phyloP scores from a whole-genome alignment of 2,329 filamentous ascomycete species.

The Ploettnerulaceae sp. region DNA sequence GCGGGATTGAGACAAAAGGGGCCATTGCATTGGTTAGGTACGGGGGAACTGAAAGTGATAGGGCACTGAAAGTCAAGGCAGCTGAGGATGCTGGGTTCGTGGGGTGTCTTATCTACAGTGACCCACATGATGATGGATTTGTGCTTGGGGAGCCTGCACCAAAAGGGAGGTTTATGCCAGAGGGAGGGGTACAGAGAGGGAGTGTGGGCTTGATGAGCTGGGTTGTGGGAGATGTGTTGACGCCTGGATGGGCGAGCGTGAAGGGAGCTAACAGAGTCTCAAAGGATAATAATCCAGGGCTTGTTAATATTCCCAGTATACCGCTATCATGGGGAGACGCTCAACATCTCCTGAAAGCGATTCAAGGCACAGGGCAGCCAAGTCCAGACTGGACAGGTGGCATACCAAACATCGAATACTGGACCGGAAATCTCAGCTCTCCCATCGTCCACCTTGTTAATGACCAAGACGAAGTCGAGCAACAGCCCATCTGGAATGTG shows the following conservation, averaged over 20 bases:
- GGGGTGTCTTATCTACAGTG: slow-evolving; percentile 89
- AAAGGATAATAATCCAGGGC: slow-evolving; percentile 63
- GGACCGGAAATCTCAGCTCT: slow-evolving; percentile 71
- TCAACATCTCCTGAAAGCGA: slow-evolving; percentile 66
- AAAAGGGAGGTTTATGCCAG: slow-evolving; percentile 72
- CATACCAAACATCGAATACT: slow-evolving; percentile 77
- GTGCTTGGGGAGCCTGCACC: slow-evolving; percentile 67
- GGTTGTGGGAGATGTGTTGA: slow-evolving; percentile 87
- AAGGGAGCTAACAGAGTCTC: slow-evolving; percentile 60
- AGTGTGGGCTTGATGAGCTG: slow-evolving; percentile 75
- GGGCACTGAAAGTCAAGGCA: slow-evolving; percentile 79
- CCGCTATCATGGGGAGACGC: slow-evolving; percentile 89
- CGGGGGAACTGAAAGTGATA: slow-evolving; percentile 67
- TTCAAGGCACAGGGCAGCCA: slow-evolving; percentile 69
- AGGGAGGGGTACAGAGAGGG: slow-evolving; percentile 77
- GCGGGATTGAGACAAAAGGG: slow-evolving; percentile 68
- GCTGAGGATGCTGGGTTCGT: slow-evolving; percentile 81
- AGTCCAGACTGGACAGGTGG: slow-evolving; percentile 72
- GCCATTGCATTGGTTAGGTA: slow-evolving; percentile 82
- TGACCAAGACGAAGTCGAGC: slow-evolving; percentile 74
- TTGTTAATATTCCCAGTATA: slow-evolving; percentile 82
- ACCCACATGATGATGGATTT: slow-evolving; percentile 82
- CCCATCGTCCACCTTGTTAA: slow-evolving; percentile 80
- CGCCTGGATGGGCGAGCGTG: slow-evolving; percentile 77
- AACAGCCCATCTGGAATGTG: slow-evolving; percentile 89